phyloP scores from a whole-genome alignment of 1,139 yeast genomes.

The Sporopachydermia cereana region DNA sequence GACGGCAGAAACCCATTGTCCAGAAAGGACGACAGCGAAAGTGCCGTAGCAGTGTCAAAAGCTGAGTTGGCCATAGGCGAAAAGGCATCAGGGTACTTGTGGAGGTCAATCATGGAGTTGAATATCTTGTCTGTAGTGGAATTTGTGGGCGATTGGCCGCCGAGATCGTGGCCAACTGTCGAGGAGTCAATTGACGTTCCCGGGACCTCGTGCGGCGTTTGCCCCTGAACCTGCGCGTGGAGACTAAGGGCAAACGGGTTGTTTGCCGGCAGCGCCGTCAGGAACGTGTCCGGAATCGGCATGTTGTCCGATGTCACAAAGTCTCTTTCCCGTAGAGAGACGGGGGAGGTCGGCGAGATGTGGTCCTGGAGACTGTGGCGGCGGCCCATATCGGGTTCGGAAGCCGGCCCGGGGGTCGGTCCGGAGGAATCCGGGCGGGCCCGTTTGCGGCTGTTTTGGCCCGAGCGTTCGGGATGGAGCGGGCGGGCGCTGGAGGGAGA shows the following conservation, averaged over 20 bases:
- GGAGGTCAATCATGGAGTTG: background rate
- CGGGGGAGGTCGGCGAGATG: background rate
- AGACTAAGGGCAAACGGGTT: background rate
- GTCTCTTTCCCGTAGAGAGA: background rate
- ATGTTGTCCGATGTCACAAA: constrained; percentile 4
- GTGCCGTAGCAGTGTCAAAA: background rate
- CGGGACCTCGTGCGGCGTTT: background rate
- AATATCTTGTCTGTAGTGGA: background rate
- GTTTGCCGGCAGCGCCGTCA: background rate
- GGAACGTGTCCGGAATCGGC: constrained; percentile 9
- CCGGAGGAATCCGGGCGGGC: background rate
- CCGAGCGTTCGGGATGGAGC: constrained; percentile 8
- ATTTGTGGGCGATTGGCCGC: background rate
- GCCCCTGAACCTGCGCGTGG: too few species aligned
- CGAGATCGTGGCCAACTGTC: background rate
- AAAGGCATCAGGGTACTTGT: background rate
- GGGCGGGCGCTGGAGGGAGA: background rate
- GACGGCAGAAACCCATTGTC: constrained; percentile 6
- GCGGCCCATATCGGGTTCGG: background rate
- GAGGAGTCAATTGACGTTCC: background rate
- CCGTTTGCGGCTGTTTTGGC: constrained; percentile 2
- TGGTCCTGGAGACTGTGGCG: background rate
- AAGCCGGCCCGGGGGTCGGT: background rate
- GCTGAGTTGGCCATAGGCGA: background rate
- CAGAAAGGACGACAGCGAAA: constrained; percentile 1